phyloP scores from a whole-genome alignment of 2,329 filamentous ascomycete genomes.

The Ophiostoma perfectum region DNA sequence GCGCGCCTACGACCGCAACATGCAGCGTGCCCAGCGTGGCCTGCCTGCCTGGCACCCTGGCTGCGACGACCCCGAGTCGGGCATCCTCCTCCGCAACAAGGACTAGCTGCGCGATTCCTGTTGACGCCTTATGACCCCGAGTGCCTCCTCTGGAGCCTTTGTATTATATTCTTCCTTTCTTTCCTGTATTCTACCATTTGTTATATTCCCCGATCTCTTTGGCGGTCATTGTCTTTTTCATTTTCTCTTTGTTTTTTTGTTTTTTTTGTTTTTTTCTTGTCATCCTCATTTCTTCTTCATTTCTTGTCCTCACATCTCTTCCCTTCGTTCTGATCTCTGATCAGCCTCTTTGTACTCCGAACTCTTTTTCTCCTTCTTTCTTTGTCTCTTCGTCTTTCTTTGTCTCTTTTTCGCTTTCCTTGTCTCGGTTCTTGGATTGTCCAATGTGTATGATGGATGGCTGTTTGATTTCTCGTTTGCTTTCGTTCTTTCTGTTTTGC shows the following conservation, averaged over 20 bases:
- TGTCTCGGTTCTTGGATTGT: background rate
- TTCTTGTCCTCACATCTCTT: no score
- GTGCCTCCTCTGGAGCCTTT: background rate
- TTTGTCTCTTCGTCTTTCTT: background rate
- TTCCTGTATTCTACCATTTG: constrained; percentile 4
- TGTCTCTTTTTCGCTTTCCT: no score
- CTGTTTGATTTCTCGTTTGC: background rate
- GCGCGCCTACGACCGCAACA: constrained; percentile 27
- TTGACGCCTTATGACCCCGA: background rate
- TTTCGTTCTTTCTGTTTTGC: background rate
- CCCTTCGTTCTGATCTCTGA: background rate
- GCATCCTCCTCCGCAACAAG: constrained; percentile 27
- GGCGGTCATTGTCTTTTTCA: background rate
- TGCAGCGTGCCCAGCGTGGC: constrained; percentile 26
- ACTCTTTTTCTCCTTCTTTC: background rate
- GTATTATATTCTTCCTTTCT: constrained; percentile 3
- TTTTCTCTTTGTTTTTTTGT: background rate
- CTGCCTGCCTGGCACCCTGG: constrained; percentile 27
- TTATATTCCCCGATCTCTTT: constrained; percentile 18
- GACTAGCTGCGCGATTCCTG: constrained; percentile 13
- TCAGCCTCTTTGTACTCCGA: background rate
- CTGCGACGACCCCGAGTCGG: constrained; percentile 27
- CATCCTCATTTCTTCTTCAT: background rate
- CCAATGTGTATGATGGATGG: constrained; percentile 2
- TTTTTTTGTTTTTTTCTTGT: background rate